phyloP scores from a whole-genome alignment of 2,329 filamentous ascomycete species.

The Colletotrichum cereale region DNA sequence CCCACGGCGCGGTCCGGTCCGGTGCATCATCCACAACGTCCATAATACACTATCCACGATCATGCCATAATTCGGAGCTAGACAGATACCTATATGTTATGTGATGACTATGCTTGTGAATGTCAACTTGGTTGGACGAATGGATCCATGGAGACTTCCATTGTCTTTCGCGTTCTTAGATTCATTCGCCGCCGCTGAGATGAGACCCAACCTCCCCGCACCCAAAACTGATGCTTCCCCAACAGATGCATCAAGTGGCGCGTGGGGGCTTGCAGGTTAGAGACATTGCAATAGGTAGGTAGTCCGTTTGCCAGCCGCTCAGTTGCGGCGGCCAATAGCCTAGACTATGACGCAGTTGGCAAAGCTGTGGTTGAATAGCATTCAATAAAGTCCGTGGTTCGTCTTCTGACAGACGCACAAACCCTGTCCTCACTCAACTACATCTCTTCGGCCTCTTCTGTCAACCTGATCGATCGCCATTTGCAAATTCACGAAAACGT shows the following conservation, averaged over 20 bases:
- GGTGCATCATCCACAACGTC: neutral
- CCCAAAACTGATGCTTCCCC: neutral
- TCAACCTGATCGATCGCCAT: neutral
- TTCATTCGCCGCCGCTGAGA: neutral
- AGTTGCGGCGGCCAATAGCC: neutral
- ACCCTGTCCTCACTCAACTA: neutral
- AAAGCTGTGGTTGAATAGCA: neutral
- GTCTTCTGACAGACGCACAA: neutral
- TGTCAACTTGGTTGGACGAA: too few species aligned
- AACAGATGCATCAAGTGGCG: slow-evolving; percentile 6
- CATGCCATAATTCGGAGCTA: neutral
- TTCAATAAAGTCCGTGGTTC: neutral
- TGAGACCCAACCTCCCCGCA: neutral
- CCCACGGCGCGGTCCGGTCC: slow-evolving; percentile 29
- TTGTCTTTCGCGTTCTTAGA: neutral
- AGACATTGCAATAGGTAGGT: neutral
- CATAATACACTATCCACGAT: neutral
- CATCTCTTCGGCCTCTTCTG: neutral
- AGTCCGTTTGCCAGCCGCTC: neutral
- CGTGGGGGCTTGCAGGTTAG: neutral
- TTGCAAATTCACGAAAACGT: neutral
- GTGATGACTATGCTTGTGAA: too few species aligned
- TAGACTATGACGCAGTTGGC: neutral
- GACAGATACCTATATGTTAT: neutral
- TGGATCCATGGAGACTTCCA: too few species aligned